These are phyloP conservation scores for Pycnococcus provasolii DNA, from an alignment of 139 green algal species.

Conservation along the genomic window DNA sequence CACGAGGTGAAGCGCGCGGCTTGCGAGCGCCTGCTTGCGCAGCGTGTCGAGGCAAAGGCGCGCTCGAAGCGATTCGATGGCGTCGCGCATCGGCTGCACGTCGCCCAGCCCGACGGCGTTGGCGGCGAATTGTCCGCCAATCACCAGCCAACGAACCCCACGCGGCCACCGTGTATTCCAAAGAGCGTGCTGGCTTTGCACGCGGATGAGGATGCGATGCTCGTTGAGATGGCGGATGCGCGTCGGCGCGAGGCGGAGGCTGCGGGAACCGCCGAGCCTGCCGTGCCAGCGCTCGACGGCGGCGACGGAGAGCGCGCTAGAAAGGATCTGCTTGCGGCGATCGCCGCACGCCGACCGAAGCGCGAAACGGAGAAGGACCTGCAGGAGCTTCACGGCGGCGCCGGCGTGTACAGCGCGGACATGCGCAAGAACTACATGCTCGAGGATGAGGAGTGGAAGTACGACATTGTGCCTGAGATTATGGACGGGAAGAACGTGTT, in stretches of 20 bases:
- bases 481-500: constrained; percentile 89
- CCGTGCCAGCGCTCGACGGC: too few relatives aligned
- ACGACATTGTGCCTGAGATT: constrained; percentile 97
- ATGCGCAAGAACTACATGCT: constrained; percentile 78
- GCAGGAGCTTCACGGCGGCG: constrained; percentile 84
- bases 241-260: too few relatives aligned
- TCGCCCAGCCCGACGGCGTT: constrained; percentile 70
- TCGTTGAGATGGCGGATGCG: constrained; percentile 3
- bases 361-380: constrained; percentile 39
- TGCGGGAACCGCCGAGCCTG: too few relatives aligned
- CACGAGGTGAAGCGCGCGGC: constrained; percentile 72
- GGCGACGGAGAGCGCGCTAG: neutral
- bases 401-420: constrained; percentile 85
- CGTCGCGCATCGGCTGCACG: constrained; percentile 85
- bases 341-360: constrained; percentile 1
- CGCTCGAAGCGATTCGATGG: constrained; percentile 69
- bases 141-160: constrained; percentile 1
- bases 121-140: too few relatives aligned
- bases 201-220: too few relatives aligned
- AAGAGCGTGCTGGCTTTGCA: constrained; percentile 35
- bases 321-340: neutral
- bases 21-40: constrained; percentile 82
- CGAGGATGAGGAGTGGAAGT: constrained; percentile 66
- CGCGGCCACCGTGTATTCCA: constrained; percentile 73
- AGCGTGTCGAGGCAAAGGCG: constrained; percentile 86